Evolutionary conservation across 73 alveolate species (phyloP), one percentile per base, ranked within the genome.

Genomic region (Paramecium primaurelia): DNA sequence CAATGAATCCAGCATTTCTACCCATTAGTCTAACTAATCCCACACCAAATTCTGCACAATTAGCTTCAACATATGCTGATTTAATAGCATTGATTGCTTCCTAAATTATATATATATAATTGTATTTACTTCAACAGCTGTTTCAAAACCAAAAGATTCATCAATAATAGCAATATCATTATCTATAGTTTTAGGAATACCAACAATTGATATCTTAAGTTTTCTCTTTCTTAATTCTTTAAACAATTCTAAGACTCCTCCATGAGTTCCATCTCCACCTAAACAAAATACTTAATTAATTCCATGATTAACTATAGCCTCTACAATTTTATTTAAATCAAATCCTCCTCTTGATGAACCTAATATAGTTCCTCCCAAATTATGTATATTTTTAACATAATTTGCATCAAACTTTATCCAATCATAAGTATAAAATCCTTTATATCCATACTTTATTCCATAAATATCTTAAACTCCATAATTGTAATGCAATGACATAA

Each of bases 231-330:
- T 89, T 10, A 96, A 77, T 69, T 96, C 96, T 42, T 95, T 92
- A 26, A 92, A 86, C 26, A 97, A 93, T 47, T 92, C 98, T 16
- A 93, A 58, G 36, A 97, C 95, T n/a, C 99, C 99, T 32, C 97
- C 58, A 86, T 98, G 99, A 11, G 99, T 98, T 5, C 99, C 99
- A 92, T 98, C 99, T n/a, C 99, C 99, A 6, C 99, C 99, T 49
- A 98, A 98, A 90, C 96, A 75, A 86, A 93, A 98, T 14, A 97
- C 94, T 86, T 96, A 95, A 96, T 94, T 98, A 86, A 98, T 91
- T 44, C 98, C 99, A 86, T 93, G 86, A 51, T 90, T 71, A 34
- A 90, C 86, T 22, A 97, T 20, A 30, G 93, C 80, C 49, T 95
- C 95, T 16, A 97, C 75, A 9, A 97, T 98, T 93, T 93, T 95